Percentiles rank a stretch among this genome's conserved stretches.
Conservation (phyloP, 768 basidiomycete species). For the Tulasnella sp. region DNA sequence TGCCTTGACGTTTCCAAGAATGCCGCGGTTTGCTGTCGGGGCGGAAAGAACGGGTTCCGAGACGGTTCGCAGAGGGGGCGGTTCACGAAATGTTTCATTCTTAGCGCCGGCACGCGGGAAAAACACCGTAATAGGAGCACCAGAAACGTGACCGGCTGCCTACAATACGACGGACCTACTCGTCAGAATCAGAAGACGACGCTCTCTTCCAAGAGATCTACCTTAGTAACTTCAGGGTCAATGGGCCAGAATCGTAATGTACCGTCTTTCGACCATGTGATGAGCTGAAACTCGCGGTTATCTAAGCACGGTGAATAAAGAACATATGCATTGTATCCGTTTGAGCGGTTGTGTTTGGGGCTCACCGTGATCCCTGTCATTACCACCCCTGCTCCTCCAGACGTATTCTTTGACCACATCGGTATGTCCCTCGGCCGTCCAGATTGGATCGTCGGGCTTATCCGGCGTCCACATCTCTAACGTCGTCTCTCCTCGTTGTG, state of each 20-base stretch:
- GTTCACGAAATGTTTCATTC: constrained; percentile 3
- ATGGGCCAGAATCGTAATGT: constrained; percentile 89
- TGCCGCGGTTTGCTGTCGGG: constrained; percentile 6
- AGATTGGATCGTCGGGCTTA: constrained; percentile 42
- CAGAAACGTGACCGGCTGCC: constrained; percentile 18
- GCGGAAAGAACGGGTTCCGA: constrained; percentile 12
- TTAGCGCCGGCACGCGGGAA: constrained; percentile 9
- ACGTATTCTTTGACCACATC: constrained; percentile 98
- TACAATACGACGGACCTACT: neutral
- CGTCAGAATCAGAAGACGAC: neutral
- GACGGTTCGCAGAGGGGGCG: neutral
- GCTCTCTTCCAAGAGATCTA: constrained; percentile 23
- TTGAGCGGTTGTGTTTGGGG: neutral
- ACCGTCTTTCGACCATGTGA: constrained; percentile 84
- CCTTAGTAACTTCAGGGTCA: constrained; percentile 57
- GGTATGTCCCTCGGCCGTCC: constrained; percentile 75
- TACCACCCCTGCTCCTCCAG: constrained; percentile 58
- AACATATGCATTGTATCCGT: neutral
- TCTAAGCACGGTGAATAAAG: constrained; percentile 32
- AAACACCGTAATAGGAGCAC: constrained; percentile 17
- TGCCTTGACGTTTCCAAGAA: constrained; percentile 14
- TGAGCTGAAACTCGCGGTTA: constrained; percentile 47
- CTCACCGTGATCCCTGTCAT: constrained; percentile 40
- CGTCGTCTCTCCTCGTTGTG: constrained; percentile 75
- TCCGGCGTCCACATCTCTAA: constrained; percentile 70